These are phyloP conservation scores for Leccinum broughii DNA, from an alignment of 768 basidiomycete species.

Conservation along the genomic window DNA sequence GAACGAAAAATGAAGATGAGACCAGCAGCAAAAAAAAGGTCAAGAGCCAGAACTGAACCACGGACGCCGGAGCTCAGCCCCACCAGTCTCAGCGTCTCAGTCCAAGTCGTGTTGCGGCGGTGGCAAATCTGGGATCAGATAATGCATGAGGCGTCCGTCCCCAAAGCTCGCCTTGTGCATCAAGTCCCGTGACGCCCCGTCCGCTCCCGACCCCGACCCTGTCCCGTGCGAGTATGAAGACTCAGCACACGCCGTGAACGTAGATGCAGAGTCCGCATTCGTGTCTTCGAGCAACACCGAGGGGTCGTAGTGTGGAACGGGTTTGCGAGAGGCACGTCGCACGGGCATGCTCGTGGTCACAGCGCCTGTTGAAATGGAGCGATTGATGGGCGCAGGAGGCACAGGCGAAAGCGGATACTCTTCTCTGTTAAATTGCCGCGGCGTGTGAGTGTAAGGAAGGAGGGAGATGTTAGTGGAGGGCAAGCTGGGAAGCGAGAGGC, in stretches of 20 bases:
- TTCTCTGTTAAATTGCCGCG: constrained; percentile 18
- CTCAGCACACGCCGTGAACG: constrained; percentile 21
- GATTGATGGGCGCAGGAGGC: constrained; percentile 22
- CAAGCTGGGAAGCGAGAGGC: constrained; percentile 31
- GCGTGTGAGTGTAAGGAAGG: constrained; percentile 15
- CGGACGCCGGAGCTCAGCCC: neutral
- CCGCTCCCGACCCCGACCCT: constrained; percentile 11
- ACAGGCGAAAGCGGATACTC: constrained; percentile 35
- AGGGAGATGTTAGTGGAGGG: constrained; percentile 20
- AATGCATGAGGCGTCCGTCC: constrained; percentile 49
- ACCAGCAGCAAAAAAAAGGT: neutral
- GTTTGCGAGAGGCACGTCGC: constrained; percentile 48
- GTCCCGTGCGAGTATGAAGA: constrained; percentile 33
- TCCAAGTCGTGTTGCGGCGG: constrained; percentile 31
- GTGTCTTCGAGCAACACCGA: constrained; percentile 26
- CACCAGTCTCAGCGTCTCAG: neutral
- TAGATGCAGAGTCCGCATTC: constrained; percentile 25
- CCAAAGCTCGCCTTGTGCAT: constrained; percentile 48
- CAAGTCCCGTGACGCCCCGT: constrained; percentile 25
- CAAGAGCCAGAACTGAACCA: neutral
- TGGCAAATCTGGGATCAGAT: constrained; percentile 62
- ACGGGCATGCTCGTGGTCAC: constrained; percentile 19
- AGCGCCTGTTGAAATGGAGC: constrained; percentile 30
- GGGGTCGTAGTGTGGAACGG: constrained; percentile 54
- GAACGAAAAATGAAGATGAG: neutral